Base-by-base conservation (phyloP, 768 basidiomycete genomes). In the Naganishia friedmannii region DNA sequence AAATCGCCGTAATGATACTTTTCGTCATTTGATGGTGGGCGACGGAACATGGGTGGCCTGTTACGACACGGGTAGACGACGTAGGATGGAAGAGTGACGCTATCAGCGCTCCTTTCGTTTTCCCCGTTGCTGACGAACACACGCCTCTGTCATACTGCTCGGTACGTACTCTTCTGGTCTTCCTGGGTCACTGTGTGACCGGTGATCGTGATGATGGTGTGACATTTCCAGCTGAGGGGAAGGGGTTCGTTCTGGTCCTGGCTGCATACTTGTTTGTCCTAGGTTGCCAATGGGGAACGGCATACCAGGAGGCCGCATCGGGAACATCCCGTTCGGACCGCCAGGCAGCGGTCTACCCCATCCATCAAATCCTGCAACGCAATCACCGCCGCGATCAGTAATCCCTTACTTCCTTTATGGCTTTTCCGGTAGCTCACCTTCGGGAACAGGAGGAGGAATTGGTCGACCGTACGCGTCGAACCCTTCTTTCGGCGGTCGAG, bases 41-140 rank as follows among this genome's bases (percentile, higher is more conserved):
- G 66, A 28, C 60, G 54, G 48, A 71, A 71, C 58, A 68, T 68
- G 12, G 70, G 66, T 1, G 70, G 70, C 51, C 70, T 71, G 56
- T 13, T n/a, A 2, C 7, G 15, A 45, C 32, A n/a, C 21, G 29
- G 8, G 65, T 13, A 13, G 6, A 34, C 6, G n/a, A 23, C 31
- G 21, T 21, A 4, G 34, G 34, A 37, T 37, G 34, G 34, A 58
- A 23, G n/a, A n/a, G 17, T 7, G n/a, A 10, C 7, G 32, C 15
- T 7, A 58, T 37, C 17, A 58, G 57, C 34, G 48, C 13, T 51
- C n/a, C 4, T 23, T 51, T 51, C 3, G 3, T n/a, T 13, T 51
- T 51, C n/a, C 3, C 23, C 48, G 48, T 13, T 51, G 48, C 48
- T 13, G 48, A n/a, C n/a, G 48, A 51, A 57, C 55, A 9, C 55